phyloP scores from a whole-genome alignment of 257 asterid genomes.

The Solanum bulbocastanum region DNA sequence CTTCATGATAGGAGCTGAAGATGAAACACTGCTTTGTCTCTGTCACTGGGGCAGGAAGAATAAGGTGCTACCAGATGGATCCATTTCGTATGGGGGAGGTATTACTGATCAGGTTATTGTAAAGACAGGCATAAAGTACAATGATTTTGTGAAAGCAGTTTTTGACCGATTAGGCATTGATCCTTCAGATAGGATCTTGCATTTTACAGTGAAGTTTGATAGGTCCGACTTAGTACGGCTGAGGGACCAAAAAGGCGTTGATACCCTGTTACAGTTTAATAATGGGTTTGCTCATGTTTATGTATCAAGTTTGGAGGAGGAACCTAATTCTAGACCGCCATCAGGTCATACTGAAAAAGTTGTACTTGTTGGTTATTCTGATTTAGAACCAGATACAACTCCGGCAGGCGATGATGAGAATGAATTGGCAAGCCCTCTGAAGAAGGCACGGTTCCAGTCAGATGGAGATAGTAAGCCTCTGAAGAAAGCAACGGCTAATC shows the following conservation, averaged over 20 bases:
- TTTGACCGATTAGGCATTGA: neutral
- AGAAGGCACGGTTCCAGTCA: slow-evolving; percentile 22
- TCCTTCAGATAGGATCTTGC: neutral
- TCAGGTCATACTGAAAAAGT: slow-evolving; percentile 2
- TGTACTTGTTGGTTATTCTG: slow-evolving; percentile 29
- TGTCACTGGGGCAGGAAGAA: neutral
- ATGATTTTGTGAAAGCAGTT: neutral
- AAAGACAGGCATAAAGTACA: neutral
- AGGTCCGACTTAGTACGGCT: neutral
- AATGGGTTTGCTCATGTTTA: neutral
- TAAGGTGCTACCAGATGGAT: neutral
- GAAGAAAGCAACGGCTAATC: slow-evolving; percentile 14
- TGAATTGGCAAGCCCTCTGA: slow-evolving; percentile 19
- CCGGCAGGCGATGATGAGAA: slow-evolving; percentile 17
- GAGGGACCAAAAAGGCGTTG: neutral
- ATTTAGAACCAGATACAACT: slow-evolving; percentile 14
- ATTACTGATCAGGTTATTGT: neutral
- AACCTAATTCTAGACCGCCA: neutral
- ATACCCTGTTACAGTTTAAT: neutral
- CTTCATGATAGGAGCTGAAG: neutral
- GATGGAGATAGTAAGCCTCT: slow-evolving; percentile 12
- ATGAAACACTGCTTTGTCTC: neutral
- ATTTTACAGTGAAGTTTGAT: neutral
- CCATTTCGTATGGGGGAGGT: neutral
- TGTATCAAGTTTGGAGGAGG: neutral